Percentiles rank a stretch among this genome's conserved stretches.
Conservation (phyloP, 164 flowering plant genomes). For the Kingdonia uniflora region DNA sequence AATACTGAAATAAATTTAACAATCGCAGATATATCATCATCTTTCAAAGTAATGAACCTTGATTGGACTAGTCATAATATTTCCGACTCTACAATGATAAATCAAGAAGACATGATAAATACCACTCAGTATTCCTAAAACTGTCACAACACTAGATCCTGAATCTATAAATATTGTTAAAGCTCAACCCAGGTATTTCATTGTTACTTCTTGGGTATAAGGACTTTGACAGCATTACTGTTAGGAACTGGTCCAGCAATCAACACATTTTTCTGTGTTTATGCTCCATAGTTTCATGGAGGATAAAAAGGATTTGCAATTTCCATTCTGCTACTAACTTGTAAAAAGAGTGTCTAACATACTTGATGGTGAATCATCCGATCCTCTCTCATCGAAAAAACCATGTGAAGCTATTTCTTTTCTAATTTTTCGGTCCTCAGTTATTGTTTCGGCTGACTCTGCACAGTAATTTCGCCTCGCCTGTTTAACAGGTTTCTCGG, state of each 20-base stretch:
- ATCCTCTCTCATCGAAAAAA: constrained; percentile 44
- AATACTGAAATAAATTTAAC: too few species aligned
- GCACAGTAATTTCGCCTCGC: constrained; percentile 41
- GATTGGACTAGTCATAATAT: too few species aligned
- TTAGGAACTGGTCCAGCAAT: background rate
- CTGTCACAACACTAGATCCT: too few species aligned
- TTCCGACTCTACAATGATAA: too few species aligned
- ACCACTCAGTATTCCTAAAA: background rate
- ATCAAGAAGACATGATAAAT: too few species aligned
- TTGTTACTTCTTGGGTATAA: too few species aligned
- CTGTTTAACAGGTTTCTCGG: constrained; percentile 67
- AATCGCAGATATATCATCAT: too few species aligned
- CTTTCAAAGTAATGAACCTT: too few species aligned
- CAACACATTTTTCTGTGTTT: background rate
- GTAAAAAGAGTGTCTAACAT: constrained; percentile 52
- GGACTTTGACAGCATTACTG: too few species aligned
- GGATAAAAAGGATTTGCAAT: background rate
- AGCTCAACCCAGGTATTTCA: too few species aligned
- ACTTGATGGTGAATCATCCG: constrained; percentile 36
- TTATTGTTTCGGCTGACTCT: constrained; percentile 50
- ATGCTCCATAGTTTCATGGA: background rate
- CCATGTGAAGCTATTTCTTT: constrained; percentile 51
- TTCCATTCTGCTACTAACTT: constrained; percentile 12
- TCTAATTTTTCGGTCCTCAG: constrained; percentile 50
- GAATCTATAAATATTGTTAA: too few species aligned